Percentiles rank a stretch among this genome's conserved stretches.
These are phyloP conservation scores for Arthrobotrys sinensis DNA, from an alignment of 2,329 filamentous ascomycete species.

Conservation along the genomic window DNA sequence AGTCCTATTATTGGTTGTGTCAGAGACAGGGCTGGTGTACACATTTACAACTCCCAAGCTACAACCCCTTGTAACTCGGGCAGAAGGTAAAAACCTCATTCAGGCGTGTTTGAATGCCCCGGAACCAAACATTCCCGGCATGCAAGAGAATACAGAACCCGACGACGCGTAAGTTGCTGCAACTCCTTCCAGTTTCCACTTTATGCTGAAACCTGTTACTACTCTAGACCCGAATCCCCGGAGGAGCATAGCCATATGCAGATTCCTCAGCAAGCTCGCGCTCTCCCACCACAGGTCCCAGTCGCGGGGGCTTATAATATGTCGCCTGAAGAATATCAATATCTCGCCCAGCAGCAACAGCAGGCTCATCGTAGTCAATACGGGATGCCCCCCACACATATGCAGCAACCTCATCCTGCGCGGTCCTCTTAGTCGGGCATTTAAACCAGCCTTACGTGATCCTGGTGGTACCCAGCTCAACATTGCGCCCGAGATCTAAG, in stretches of 20 bases:
- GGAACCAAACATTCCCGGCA: slow-evolving; percentile 84
- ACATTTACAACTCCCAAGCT: slow-evolving; percentile 99
- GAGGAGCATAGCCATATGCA: slow-evolving; percentile 87
- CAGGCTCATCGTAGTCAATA: slow-evolving; percentile 67
- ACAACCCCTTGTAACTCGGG: slow-evolving; percentile 96
- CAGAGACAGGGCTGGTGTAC: slow-evolving; percentile 96
- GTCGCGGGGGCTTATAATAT: slow-evolving; percentile 76
- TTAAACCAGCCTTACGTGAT: slow-evolving; percentile 64
- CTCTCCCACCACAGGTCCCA: slow-evolving; percentile 74
- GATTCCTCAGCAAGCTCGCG: slow-evolving; percentile 77
- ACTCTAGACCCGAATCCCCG: slow-evolving; percentile 82
- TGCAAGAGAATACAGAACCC: slow-evolving; percentile 79
- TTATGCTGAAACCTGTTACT: not conserved
- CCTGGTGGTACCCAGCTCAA: not conserved
- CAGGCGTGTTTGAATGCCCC: slow-evolving; percentile 98
- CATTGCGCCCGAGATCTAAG: not conserved
- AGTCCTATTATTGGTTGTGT: slow-evolving; percentile 95
- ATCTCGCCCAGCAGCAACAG: slow-evolving; percentile 80
- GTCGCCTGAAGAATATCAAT: slow-evolving; percentile 78
- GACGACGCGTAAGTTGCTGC: slow-evolving; percentile 68
- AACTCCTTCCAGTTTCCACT: not conserved
- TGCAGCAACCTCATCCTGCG: slow-evolving; percentile 86
- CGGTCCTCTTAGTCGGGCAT: slow-evolving; percentile 73
- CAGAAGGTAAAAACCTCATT: slow-evolving; percentile 98
- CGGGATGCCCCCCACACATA: slow-evolving; percentile 81